These are phyloP conservation scores for Boletus vinaceobasis DNA, from an alignment of 768 basidiomycete species.

Conservation along the genomic window DNA sequence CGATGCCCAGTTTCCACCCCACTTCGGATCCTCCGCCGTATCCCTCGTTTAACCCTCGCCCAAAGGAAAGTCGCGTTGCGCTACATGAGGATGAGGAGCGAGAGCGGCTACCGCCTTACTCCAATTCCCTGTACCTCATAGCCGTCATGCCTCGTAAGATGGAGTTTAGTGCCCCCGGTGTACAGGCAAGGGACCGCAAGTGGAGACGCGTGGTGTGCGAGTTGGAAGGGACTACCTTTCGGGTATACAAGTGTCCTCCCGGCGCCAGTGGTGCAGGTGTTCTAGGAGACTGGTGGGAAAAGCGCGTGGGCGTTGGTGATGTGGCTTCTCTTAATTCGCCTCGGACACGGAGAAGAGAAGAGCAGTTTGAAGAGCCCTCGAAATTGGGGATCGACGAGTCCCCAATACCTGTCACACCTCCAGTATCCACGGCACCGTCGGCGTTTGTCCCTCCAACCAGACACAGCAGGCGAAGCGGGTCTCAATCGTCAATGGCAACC, in stretches of 20 bases:
- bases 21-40: conserved; percentile 67
- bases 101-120: conserved; percentile 79
- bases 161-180: conserved; percentile 84
- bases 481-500: conserved; percentile 24
- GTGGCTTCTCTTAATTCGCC: conserved; percentile 32
- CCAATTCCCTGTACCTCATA: conserved; percentile 75
- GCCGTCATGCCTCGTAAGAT: conserved; percentile 86
- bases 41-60: conserved; percentile 42
- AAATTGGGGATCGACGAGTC: conserved; percentile 22
- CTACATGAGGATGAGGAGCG: conserved; percentile 79
- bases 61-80: conserved; percentile 18
- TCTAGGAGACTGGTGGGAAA: conserved; percentile 78
- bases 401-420: background rate
- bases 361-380: conserved; percentile 23
- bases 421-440: conserved; percentile 1
- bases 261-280: conserved; percentile 44
- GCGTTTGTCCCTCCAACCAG: conserved; percentile 3
- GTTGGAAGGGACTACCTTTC: conserved; percentile 87
- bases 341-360: conserved; percentile 23
- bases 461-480: conserved; percentile 13
- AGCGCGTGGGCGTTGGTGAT: conserved; percentile 70
- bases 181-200: conserved; percentile 85
- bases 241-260: conserved; percentile 59
- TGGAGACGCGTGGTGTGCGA: conserved; percentile 89
- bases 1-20: conserved; percentile 66